phyloP scores from a whole-genome alignment of 2,329 filamentous ascomycete genomes.

The Mollisia scopiformis region DNA sequence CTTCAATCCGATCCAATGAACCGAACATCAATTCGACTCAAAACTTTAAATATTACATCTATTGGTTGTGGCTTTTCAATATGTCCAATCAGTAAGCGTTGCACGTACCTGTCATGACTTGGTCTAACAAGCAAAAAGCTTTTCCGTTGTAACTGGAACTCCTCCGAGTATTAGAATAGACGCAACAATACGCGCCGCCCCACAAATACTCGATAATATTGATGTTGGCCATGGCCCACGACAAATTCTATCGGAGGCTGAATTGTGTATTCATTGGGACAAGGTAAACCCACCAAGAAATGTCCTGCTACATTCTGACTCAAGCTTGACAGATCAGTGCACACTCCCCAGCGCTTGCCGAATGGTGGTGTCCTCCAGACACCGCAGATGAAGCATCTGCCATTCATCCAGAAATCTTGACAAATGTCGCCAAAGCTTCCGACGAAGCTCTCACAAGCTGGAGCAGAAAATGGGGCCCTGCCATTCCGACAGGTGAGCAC shows the following conservation, averaged over 20 bases:
- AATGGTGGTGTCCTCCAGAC: constrained; percentile 19
- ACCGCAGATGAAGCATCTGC: not conserved
- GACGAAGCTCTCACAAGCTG: constrained; percentile 4
- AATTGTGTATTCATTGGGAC: constrained; percentile 14
- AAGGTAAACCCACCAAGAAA: constrained; percentile 3
- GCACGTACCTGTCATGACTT: not conserved
- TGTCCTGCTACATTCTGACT: no score
- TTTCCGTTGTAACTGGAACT: constrained; percentile 13
- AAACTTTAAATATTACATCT: constrained; percentile 9
- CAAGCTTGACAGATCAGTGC: not conserved
- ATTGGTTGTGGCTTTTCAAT: constrained; percentile 18
- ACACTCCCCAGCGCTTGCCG: constrained; percentile 4
- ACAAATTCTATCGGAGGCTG: constrained; percentile 11
- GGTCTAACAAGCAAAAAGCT: not conserved
- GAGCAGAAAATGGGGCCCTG: constrained; percentile 8
- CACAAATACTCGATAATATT: constrained; percentile 2
- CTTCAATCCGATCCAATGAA: not conserved
- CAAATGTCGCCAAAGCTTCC: not conserved
- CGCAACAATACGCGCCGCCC: constrained; percentile 11
- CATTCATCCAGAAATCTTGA: not conserved
- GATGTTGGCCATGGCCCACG: not conserved
- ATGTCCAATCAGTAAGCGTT: constrained; percentile 13
- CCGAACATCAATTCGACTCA: constrained; percentile 1
- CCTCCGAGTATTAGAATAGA: constrained; percentile 15
- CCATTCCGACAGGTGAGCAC: not conserved